These are phyloP conservation scores for Trametopsis cervina DNA, from an alignment of 768 basidiomycete species.

Conservation along the genomic window DNA sequence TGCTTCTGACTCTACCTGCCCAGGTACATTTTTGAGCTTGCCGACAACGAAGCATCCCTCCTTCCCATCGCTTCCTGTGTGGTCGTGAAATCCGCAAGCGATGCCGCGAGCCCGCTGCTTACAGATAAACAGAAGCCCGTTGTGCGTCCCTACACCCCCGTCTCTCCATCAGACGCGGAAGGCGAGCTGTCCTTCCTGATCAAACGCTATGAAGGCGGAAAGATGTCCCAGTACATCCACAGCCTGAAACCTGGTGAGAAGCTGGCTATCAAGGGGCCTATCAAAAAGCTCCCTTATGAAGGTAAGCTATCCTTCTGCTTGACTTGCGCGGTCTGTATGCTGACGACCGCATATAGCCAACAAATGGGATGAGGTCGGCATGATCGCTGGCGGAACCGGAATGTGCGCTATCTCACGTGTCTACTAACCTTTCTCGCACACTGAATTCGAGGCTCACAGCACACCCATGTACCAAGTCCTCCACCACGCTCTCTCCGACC, in stretches of 20 bases:
- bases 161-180: conserved; percentile 65
- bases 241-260: conserved; percentile 76
- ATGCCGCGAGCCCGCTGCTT: conserved; percentile 44
- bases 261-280: conserved; percentile 86
- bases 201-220: conserved; percentile 80
- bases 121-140: conserved; percentile 83
- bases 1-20: not conserved
- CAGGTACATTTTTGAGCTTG: conserved; percentile 78
- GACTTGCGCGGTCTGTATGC: not conserved
- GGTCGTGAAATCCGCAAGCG: conserved; percentile 64
- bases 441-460: conserved; percentile 28
- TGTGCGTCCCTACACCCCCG: conserved; percentile 89
- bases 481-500: conserved; percentile 63
- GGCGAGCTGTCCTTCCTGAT: conserved; percentile 78
- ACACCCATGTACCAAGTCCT: conserved; percentile 83
- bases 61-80: conserved; percentile 77
- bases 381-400: conserved; percentile 92
- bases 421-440: not conserved
- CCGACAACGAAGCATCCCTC: conserved; percentile 68
- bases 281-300: conserved; percentile 83
- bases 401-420: conserved; percentile 45
- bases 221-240: conserved; percentile 80
- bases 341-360: conserved; percentile 41
- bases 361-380: conserved; percentile 77
- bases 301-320: conserved; percentile 31